Evolutionary conservation across 805 yeast genomes (phyloP).

Genomic region (Schwanniomyces polymorphus): DNA sequence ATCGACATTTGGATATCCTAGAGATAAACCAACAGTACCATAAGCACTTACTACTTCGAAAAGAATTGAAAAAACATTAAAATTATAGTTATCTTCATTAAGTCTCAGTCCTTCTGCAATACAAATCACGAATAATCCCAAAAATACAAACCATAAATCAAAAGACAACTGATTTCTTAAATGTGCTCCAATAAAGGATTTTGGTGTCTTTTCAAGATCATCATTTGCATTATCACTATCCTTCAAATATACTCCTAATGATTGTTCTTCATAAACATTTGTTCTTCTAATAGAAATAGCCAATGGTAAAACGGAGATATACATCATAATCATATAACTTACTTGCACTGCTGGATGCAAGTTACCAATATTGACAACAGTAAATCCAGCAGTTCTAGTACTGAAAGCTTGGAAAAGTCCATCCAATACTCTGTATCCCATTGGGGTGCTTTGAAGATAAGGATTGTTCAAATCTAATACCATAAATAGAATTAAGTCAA

Average conservation of each 20-base stretch:
- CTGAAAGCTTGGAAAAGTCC: slow-evolving; percentile 91
- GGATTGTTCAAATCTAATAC: slow-evolving; percentile 66
- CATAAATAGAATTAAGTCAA: slow-evolving; percentile 79
- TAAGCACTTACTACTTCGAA: slow-evolving; percentile 94
- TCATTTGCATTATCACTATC: slow-evolving; percentile 30
- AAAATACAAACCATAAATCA: slow-evolving; percentile 89
- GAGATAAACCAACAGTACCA: slow-evolving; percentile 92
- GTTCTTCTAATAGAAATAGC: slow-evolving; percentile 97
- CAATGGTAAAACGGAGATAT: slow-evolving; percentile 91
- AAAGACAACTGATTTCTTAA: slow-evolving; percentile 88
- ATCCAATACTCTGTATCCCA: slow-evolving; percentile 70
- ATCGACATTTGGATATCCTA: slow-evolving; percentile 71
- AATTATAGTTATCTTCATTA: slow-evolving; percentile 40
- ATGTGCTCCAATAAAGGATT: slow-evolving; percentile 79
- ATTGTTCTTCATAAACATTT: slow-evolving; percentile 96
- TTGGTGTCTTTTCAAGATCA: slow-evolving; percentile 43
- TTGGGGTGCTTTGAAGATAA: slow-evolving; percentile 53
- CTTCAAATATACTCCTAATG: slow-evolving; percentile 77
- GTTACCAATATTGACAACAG: slow-evolving; percentile 64
- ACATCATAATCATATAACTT: slow-evolving; percentile 95
- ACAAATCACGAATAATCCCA: slow-evolving; percentile 84
- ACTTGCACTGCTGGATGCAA: slow-evolving; percentile 93
- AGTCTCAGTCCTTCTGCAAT: slow-evolving; percentile 77
- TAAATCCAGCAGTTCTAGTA: slow-evolving; percentile 92
- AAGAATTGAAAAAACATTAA: slow-evolving; percentile 68